phyloP scores from a whole-genome alignment of 2,329 filamentous ascomycete species.

The Pestalotiopsis sp. region DNA sequence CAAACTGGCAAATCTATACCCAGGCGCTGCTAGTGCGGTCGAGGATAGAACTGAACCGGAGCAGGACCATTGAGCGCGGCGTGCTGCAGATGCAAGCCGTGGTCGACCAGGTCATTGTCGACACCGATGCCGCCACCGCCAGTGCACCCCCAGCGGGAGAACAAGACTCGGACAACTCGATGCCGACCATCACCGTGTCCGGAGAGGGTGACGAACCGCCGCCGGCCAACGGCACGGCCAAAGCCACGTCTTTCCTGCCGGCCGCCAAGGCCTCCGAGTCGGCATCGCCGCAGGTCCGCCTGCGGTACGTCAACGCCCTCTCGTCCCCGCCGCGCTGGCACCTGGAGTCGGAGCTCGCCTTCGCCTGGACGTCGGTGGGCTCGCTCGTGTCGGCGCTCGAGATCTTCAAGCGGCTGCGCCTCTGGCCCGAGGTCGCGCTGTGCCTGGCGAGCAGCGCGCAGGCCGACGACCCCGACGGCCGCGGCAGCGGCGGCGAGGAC shows the following conservation, averaged over 20 bases:
- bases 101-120: slow-evolving; percentile 91
- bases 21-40: slow-evolving; percentile 89
- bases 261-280: slow-evolving; percentile 75
- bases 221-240: slow-evolving; percentile 27
- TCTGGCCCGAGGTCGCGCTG: slow-evolving; percentile 94
- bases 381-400: slow-evolving; percentile 88
- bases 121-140: slow-evolving; percentile 53
- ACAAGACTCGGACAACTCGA: slow-evolving; percentile 27
- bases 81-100: slow-evolving; percentile 92
- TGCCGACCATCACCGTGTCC: slow-evolving; percentile 51
- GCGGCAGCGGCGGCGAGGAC: slow-evolving; percentile 67
- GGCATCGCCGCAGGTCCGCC: slow-evolving; percentile 73
- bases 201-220: slow-evolving; percentile 31
- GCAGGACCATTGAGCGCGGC: slow-evolving; percentile 85
- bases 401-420: slow-evolving; percentile 89
- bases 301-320: slow-evolving; percentile 83
- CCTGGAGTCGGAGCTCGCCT: slow-evolving; percentile 88
- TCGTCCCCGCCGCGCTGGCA: slow-evolving; percentile 89
- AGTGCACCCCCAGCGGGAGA: slow-evolving; percentile 13
- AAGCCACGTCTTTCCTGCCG: slow-evolving; percentile 80
- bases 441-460: slow-evolving; percentile 71
- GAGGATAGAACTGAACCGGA: slow-evolving; percentile 84
- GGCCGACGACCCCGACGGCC: slow-evolving; percentile 59
- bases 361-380: slow-evolving; percentile 88
- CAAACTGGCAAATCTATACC: slow-evolving; percentile 98